Conservation (phyloP, 2,329 filamentous ascomycete genomes). For the Pseudopyrenochaeta lycopersici region DNA sequence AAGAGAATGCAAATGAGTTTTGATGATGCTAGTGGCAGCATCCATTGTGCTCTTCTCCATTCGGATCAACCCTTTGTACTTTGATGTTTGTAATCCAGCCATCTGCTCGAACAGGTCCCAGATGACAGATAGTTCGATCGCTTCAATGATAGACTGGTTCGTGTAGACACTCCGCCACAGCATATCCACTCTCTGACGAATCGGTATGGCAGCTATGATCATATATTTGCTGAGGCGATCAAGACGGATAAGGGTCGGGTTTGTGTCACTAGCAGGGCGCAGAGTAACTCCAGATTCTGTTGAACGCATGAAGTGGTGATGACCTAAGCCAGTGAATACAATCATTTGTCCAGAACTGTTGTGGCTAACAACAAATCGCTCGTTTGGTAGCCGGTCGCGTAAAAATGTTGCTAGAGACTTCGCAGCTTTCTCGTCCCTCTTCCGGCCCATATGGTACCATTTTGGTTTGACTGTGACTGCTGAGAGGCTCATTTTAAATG, state of each 20-base stretch:
- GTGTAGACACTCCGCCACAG: neutral
- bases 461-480: slow-evolving; percentile 4
- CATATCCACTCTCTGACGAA: neutral
- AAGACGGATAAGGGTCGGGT: neutral
- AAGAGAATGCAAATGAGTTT: neutral
- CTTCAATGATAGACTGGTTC: neutral
- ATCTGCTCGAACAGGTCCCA: slow-evolving; percentile 1
- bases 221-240: slow-evolving; percentile 4
- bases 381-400: slow-evolving; percentile 5
- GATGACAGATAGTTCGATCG: slow-evolving; percentile 1
- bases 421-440: neutral
- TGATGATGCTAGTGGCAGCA: neutral
- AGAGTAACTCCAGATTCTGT: neutral
- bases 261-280: neutral
- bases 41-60: neutral
- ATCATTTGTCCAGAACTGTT: neutral
- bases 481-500: neutral
- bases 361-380: slow-evolving; percentile 8
- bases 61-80: neutral
- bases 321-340: neutral
- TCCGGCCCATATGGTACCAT: slow-evolving; percentile 3
- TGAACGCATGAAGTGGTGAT: neutral
- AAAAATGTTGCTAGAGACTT: neutral
- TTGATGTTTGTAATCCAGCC: neutral
- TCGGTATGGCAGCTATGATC: slow-evolving; percentile 5